A percentile compares a stretch with the other conserved stretches of the same genome.
These are phyloP conservation scores for Arthroderma uncinatum DNA, from an alignment of 2,329 filamentous ascomycete genomes.

Conservation along the genomic window DNA sequence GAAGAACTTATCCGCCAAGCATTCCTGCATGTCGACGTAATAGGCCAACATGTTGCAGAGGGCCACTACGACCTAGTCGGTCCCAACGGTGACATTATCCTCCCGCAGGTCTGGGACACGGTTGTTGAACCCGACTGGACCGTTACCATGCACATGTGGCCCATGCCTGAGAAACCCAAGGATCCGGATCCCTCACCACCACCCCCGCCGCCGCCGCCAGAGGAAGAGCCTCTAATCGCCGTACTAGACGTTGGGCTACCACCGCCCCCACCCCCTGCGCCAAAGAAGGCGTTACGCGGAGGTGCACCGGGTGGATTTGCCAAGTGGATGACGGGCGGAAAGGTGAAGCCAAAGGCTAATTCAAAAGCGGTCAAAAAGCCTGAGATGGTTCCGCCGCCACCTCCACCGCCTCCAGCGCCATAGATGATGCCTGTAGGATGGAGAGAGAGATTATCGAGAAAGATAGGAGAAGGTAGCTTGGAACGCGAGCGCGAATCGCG, in stretches of 20 bases:
- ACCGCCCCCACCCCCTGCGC: conserved; percentile 16
- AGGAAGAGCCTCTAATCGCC: conserved; percentile 9
- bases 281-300: conserved; percentile 25
- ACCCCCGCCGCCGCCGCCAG: conserved; percentile 18
- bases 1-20: conserved; percentile 77
- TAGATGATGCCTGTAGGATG: not conserved
- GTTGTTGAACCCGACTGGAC: conserved; percentile 68
- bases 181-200: conserved; percentile 25
- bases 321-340: conserved; percentile 36
- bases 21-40: conserved; percentile 64
- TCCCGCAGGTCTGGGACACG: conserved; percentile 71
- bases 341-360: conserved; percentile 24
- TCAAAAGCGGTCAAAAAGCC: conserved; percentile 40
- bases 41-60: conserved; percentile 63
- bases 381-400: conserved; percentile 17
- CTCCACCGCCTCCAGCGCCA: not conserved
- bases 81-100: conserved; percentile 69
- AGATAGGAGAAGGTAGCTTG: no score
- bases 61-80: conserved; percentile 73
- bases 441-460: no score
- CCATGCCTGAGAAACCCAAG: conserved; percentile 44
- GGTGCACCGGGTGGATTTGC: conserved; percentile 30
- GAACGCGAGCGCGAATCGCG: no score
- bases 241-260: conserved; percentile 20
- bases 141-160: conserved; percentile 58